Conservation (phyloP, 257 asterid genomes). For the Penstemon newberryi region DNA sequence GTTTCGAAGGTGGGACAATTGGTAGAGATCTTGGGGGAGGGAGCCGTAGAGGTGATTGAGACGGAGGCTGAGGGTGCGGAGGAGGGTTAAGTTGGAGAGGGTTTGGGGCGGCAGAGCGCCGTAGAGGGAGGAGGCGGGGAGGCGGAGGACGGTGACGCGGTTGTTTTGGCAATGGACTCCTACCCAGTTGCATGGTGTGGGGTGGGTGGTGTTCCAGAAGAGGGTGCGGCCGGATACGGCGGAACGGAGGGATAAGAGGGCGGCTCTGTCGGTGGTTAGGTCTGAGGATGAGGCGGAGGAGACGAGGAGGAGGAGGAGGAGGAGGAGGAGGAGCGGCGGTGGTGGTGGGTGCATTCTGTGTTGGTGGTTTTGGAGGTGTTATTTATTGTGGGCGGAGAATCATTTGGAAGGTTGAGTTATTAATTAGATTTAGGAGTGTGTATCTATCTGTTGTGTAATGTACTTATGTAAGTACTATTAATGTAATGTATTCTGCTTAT, state of each 20-base stretch:
- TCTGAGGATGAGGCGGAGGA: slow-evolving; percentile 43
- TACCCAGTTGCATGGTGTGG: slow-evolving; percentile 62
- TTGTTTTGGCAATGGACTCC: slow-evolving; percentile 50
- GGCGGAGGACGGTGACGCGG: slow-evolving; percentile 59
- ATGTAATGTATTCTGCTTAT: too few relatives aligned
- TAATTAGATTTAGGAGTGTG: too few relatives aligned
- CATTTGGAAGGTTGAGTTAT: too few relatives aligned
- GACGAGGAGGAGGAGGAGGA: slow-evolving; percentile 28
- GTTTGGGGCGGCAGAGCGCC: slow-evolving; percentile 58
- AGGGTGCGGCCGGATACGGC: slow-evolving; percentile 67
- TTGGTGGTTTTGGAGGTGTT: not conserved
- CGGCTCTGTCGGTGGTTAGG: slow-evolving; percentile 62
- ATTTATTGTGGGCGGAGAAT: too few relatives aligned
- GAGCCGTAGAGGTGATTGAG: slow-evolving; percentile 64
- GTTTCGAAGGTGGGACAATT: slow-evolving; percentile 50
- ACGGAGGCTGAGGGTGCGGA: slow-evolving; percentile 74
- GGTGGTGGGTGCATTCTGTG: slow-evolving; percentile 16
- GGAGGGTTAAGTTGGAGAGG: slow-evolving; percentile 55
- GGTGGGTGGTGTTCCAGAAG: slow-evolving; percentile 58
- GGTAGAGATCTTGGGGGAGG: slow-evolving; percentile 53
- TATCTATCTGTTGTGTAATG: too few relatives aligned
- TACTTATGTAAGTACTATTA: too few relatives aligned
- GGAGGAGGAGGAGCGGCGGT: slow-evolving; percentile 26
- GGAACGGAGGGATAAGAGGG: slow-evolving; percentile 63
- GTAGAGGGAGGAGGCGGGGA: slow-evolving; percentile 59